These are phyloP conservation scores for Fusarium sp. DNA, from an alignment of 2,329 filamentous ascomycete genomes.

Conservation along the genomic window DNA sequence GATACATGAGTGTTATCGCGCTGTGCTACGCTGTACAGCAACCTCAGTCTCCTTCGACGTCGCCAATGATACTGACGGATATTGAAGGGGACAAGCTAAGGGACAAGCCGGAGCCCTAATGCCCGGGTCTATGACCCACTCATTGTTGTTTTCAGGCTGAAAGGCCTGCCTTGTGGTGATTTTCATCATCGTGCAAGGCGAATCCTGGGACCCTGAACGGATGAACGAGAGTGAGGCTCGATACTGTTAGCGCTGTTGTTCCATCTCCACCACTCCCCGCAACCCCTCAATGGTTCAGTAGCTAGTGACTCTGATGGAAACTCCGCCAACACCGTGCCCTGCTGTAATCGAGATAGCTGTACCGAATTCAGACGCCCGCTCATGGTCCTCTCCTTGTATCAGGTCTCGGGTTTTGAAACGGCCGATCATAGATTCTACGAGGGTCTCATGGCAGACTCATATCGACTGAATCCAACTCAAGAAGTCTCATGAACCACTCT, in stretches of 20 bases:
- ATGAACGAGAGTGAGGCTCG: conserved; percentile 37
- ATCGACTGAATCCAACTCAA: conserved; percentile 29
- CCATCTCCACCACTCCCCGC: conserved; percentile 26
- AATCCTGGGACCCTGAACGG: conserved; percentile 37
- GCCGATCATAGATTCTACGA: conserved; percentile 14
- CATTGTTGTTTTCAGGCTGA: conserved; percentile 30
- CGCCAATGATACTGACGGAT: conserved; percentile 6
- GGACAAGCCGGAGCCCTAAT: conserved; percentile 26
- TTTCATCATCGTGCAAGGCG: conserved; percentile 39
- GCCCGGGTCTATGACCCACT: conserved; percentile 36
- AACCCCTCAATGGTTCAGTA: conserved; percentile 17
- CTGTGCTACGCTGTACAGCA: not conserved
- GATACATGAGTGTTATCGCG: conserved; percentile 8
- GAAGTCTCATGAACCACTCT: conserved; percentile 12
- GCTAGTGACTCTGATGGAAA: conserved; percentile 10
- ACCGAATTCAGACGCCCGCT: conserved; percentile 5
- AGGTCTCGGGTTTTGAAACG: conserved; percentile 12
- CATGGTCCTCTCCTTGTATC: not conserved
- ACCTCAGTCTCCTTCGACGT: conserved; percentile 17
- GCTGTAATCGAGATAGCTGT: conserved; percentile 9
- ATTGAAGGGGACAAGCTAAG: conserved; percentile 15
- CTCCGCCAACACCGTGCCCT: conserved; percentile 8
- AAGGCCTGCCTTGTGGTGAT: conserved; percentile 25
- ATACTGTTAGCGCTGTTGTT: conserved; percentile 12
- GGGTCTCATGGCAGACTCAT: conserved; percentile 19